These are phyloP conservation scores for Fomitopsis palustris DNA, from an alignment of 1,284 basidiomycete genomes.

Conservation along the genomic window DNA sequence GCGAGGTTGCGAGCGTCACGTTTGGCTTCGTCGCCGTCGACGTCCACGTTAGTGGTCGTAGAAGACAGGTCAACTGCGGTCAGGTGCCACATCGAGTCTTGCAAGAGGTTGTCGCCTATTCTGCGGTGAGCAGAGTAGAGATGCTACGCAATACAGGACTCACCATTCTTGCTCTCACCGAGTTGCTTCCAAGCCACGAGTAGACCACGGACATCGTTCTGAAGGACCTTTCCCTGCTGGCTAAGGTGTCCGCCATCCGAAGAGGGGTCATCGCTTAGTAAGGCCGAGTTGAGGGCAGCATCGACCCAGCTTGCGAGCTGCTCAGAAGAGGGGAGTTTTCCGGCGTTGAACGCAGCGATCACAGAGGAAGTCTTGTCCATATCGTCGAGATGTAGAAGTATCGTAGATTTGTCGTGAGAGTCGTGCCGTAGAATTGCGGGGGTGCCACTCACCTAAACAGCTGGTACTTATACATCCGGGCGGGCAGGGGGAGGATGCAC, in stretches of 20 bases:
- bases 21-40: constrained; percentile 41
- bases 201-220: constrained; percentile 43
- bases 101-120: constrained; percentile 57
- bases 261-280: constrained; percentile 41
- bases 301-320: constrained; percentile 51
- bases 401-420: background rate
- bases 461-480: background rate
- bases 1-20: constrained; percentile 48
- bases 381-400: background rate
- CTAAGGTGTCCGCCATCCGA: constrained; percentile 42
- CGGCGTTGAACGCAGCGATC: constrained; percentile 59
- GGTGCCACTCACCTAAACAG: background rate
- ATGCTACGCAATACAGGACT: background rate
- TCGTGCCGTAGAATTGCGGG: background rate
- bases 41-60: constrained; percentile 29
- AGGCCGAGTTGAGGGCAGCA: constrained; percentile 42
- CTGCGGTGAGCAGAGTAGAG: background rate
- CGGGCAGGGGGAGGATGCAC: background rate
- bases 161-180: constrained; percentile 53
- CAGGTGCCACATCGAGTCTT: constrained; percentile 61
- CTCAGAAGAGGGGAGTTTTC: constrained; percentile 57
- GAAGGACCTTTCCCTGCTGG: constrained; percentile 46
- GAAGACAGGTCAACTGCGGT: constrained; percentile 44
- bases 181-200: constrained; percentile 52
- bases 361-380: constrained; percentile 62